Evolutionary conservation across 1,284 basidiomycete species (phyloP), one percentile per base, ranked within the genome.

Genomic region (Rhizopogon parksii): DNA sequence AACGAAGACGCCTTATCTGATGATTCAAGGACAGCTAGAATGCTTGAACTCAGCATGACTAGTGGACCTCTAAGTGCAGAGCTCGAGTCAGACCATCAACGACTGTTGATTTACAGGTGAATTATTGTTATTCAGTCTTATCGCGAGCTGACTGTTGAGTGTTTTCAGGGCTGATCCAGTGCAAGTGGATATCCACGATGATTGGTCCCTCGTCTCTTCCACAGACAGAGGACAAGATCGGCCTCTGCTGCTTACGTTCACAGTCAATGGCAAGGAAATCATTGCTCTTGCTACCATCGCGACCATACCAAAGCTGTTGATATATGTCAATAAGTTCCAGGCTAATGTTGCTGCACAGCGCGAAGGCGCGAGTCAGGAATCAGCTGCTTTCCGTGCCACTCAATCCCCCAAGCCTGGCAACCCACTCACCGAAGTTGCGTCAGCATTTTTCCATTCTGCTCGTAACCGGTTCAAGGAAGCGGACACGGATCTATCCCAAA

Each of bases 381-480:
- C 88, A 1, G 75, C 78, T 52, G 79, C 84, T 1, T 90, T 88
- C 73, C 74, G 85, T 17, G 73, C 78, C 12, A 79, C 81, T 17
- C 78, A 78, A 34, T 71, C 75, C 6, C 80, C 85, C 4, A 83
- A 79, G 59, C 85, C 86, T 4, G 83, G 84, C 56, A 87, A 88
- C 62, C 78, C 88, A 4, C 73, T 91, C 3, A 89, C 89, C 1
- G 82, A 87, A 7, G 86, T 93, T 34, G 88, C 91, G 0, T 82
- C 88, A 50, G 88, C 88, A 12, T 88, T 93, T 78, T 68, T 93
- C 34, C 76, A 82, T 49, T 85, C 87, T 0, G 87, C 89, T 24
- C 74, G 82, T 48, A 79, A 72, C 47, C 78, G 79, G 39, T 76
- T 86, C 62, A 80, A 79, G 57, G 85, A 87, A 66, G 72, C 76